Conservation (phyloP, 2,329 filamentous ascomycete species). For the Zasmidium cellare region DNA sequence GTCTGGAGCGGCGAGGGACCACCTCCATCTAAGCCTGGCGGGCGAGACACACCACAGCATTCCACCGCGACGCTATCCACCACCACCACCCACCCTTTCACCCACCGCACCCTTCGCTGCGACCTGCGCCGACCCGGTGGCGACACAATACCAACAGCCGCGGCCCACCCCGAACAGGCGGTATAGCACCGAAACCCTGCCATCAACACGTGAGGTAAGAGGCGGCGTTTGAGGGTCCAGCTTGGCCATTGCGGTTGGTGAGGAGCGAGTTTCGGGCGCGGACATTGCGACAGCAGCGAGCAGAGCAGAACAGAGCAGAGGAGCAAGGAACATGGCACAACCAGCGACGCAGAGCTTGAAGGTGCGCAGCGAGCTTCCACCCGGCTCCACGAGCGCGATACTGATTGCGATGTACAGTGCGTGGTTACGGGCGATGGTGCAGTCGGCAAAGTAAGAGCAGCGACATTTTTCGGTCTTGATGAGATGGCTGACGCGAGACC, state of each 20-base stretch:
- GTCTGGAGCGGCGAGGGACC: background rate
- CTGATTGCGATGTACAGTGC: constrained; percentile 51
- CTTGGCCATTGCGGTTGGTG: background rate
- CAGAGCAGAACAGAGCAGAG: too few species aligned
- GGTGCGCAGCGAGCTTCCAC: constrained; percentile 52
- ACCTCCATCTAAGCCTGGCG: background rate
- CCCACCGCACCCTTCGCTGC: background rate
- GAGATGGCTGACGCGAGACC: constrained; percentile 27
- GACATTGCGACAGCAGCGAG: background rate
- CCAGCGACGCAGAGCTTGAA: constrained; percentile 88
- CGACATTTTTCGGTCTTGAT: background rate
- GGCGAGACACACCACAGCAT: background rate
- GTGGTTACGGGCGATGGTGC: constrained; percentile 99
- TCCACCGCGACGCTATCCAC: background rate
- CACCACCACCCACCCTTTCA: background rate
- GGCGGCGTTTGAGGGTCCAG: background rate
- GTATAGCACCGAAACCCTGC: background rate
- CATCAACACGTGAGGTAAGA: background rate
- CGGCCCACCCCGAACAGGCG: background rate
- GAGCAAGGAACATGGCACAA: constrained; percentile 60
- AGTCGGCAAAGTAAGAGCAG: constrained; percentile 81
- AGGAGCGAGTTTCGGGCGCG: background rate
- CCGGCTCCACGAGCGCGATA: background rate
- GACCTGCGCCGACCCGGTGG: background rate
- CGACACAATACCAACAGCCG: background rate